Percentiles rank a stretch among this genome's conserved stretches.
Evolutionary conservation across 306 rosid genomes (phyloP).

Genomic region (Acacia confusa): DNA sequence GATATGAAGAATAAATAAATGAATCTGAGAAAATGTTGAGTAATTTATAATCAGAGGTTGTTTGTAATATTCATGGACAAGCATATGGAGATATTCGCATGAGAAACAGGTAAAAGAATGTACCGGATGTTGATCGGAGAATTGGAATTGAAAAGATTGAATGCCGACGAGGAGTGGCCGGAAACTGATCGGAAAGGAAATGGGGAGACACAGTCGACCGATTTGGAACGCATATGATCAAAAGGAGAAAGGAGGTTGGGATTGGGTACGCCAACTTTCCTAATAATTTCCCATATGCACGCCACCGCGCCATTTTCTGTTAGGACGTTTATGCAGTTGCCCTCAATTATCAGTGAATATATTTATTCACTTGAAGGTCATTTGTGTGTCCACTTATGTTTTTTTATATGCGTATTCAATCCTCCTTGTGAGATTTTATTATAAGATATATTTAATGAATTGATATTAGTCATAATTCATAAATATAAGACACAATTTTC

Average conservation of each 20-base stretch:
- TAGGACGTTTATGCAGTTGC: background rate
- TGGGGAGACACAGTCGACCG: background rate
- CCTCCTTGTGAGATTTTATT: accelerated
- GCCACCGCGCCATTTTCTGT: background rate
- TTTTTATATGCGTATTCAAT: too few species aligned
- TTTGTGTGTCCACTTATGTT: too few species aligned
- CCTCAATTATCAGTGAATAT: background rate
- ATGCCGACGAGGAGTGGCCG: background rate
- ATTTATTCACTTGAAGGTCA: too few species aligned
- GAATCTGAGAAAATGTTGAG: background rate
- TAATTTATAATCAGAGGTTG: background rate
- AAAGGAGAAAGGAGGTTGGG: background rate
- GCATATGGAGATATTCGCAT: background rate
- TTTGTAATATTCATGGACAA: background rate
- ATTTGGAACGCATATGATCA: background rate
- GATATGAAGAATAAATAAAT: background rate
- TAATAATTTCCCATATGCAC: background rate
- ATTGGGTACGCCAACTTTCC: background rate
- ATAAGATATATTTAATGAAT: too few species aligned
- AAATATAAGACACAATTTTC: too few species aligned
- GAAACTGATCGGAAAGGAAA: background rate
- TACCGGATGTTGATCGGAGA: conserved; percentile 2
- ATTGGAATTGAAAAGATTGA: background rate
- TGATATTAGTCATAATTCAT: too few species aligned
- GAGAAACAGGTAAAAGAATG: background rate